Evolutionary conservation across 768 basidiomycete species (phyloP), one percentile per base, ranked within the genome.

Genomic region (Chalciporus sphaerocephalus): DNA sequence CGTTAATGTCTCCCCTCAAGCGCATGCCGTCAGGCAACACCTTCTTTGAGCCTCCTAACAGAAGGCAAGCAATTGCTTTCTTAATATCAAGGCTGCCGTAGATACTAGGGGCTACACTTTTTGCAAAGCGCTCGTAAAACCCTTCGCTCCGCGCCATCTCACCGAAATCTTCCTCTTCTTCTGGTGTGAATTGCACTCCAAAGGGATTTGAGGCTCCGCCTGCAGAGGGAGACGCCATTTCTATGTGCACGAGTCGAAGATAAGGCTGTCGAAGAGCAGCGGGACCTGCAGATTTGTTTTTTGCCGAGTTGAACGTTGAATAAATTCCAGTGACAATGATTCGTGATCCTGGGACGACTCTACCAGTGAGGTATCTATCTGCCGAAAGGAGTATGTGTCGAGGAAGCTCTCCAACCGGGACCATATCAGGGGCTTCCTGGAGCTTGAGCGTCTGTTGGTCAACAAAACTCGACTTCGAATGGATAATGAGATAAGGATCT

Each of bases 371-470:
- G 59, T 92, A 85, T 64, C 95, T 74, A 64, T 99, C 96, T 5
- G 82, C 83, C 22, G 90, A 94, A 20, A 99, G 73, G 40, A 95
- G 76, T 78, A 99, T 92, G 62, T 98, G 96, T 39, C 94, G 71
- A 8, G 96, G 96, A 33, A 99, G 73, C 61, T 99, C 96, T 75
- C 96, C 96, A 20, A 98, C 94, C 0, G 96, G 96, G 1, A 99
- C 96, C 92, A 97, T 96, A 65, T 99, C 96, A 0, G 96, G 96
- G 15, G 95, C 94, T 67, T 99, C 96, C 67, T 99, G 96, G 11
- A 99, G 78, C 64, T 99, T 99, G 56, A 99, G 76, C 10, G 81
- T 88, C 67, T 99, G 96, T 55, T 96, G 93, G 61, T 99, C 96
- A 7, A 93, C 86, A 60, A 98, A 99, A 6, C 80, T 75, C 24